phyloP scores from a whole-genome alignment of 1,284 basidiomycete genomes.

The Papiliotrema laurentii region DNA sequence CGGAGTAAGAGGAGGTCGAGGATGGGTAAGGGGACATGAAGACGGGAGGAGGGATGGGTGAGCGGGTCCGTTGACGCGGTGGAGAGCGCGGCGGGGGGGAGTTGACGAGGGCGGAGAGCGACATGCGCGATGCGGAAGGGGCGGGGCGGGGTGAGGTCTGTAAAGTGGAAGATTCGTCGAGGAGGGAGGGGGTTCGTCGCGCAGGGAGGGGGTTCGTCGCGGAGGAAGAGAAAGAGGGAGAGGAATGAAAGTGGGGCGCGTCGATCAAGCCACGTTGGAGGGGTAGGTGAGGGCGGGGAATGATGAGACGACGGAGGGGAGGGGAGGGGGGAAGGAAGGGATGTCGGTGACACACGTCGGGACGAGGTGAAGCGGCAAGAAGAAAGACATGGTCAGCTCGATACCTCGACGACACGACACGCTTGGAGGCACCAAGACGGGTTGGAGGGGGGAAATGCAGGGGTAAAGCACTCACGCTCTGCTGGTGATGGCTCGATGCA shows the following conservation, averaged over 20 bases:
- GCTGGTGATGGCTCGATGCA: no score
- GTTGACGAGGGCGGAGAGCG: constrained; percentile 37
- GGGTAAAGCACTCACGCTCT: no score
- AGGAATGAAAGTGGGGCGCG: background rate
- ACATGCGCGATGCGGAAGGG: constrained; percentile 28
- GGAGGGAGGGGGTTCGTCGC: no score
- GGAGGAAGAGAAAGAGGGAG: constrained; percentile 1
- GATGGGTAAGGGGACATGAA: background rate
- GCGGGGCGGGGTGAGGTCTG: constrained; percentile 17
- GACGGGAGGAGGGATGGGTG: constrained; percentile 3
- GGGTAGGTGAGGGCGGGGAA: background rate
- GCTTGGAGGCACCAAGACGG: no score
- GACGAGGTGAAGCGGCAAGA: no score
- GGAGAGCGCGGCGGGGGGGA: constrained; percentile 17
- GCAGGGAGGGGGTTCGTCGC: no score
- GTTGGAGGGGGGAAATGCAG: no score
- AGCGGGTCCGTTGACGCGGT: background rate
- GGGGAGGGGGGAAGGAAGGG: no score
- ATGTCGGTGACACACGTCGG: no score
- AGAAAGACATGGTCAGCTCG: no score
- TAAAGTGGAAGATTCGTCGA: background rate
- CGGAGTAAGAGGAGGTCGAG: constrained; percentile 3
- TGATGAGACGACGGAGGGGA: no score
- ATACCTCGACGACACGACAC: no score
- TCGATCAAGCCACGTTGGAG: background rate